phyloP scores from a whole-genome alignment of 163 green algal species.

The Smithsoniella earleae region DNA sequence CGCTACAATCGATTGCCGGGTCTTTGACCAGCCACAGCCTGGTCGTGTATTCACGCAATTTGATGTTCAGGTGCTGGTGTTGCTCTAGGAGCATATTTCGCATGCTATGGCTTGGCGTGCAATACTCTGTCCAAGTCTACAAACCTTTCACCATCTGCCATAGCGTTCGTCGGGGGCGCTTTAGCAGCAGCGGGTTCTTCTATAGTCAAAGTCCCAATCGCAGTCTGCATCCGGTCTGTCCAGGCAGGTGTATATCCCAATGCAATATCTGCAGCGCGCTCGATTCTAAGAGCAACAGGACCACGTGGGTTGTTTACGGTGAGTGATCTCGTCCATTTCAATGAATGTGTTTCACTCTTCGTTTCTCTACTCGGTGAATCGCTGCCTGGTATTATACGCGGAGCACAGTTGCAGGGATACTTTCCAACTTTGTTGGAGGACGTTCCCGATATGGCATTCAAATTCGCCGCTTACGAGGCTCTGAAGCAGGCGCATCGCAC shows the following conservation, averaged over 20 bases:
- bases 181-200: conserved; percentile 69
- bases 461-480: conserved; percentile 92
- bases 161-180: conserved; percentile 76
- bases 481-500: conserved; percentile 62
- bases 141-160: conserved; percentile 43
- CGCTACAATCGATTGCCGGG: no score
- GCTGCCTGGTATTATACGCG: no score
- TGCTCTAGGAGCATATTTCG: conserved; percentile 92
- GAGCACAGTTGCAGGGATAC: conserved; percentile 69
- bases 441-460: conserved; percentile 96
- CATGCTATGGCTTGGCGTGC: conserved; percentile 75
- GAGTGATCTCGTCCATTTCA: no score
- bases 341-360: no score
- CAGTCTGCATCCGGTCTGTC: conserved; percentile 87
- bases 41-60: no score
- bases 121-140: conserved; percentile 47
- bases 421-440: conserved; percentile 90
- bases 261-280: conserved; percentile 58
- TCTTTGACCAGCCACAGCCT: no score
- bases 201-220: conserved; percentile 91
- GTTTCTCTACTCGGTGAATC: no score
- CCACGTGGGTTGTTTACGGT: conserved; percentile 75
- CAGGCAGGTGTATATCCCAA: conserved; percentile 90
- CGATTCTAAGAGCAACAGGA: conserved; percentile 64
- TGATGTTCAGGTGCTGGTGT: conserved; percentile 81